Evolutionary conservation across 2,329 filamentous ascomycete genomes (phyloP).

Genomic region (Ceratocystis albifundus): DNA sequence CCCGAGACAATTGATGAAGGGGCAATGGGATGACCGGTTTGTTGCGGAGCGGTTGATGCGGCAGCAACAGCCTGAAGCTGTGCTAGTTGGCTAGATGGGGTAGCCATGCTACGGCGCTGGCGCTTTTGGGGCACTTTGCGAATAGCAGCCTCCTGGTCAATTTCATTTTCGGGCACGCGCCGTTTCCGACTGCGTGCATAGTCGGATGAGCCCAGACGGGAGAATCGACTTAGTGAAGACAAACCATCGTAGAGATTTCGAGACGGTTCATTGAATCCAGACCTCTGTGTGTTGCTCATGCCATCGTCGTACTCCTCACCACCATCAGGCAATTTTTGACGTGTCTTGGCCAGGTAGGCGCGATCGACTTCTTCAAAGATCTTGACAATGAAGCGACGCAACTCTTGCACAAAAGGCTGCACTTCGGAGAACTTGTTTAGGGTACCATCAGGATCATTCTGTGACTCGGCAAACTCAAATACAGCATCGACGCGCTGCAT

Average conservation of each 20-base stretch:
- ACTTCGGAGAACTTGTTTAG: conserved; percentile 21
- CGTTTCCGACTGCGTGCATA: conserved; percentile 21
- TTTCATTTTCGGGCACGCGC: conserved; percentile 15
- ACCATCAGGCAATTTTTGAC: conserved; percentile 22
- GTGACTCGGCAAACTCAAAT: conserved; percentile 16
- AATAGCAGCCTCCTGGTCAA: neutral
- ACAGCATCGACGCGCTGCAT: conserved; percentile 18
- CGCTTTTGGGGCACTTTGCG: conserved; percentile 23
- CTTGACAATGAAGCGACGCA: conserved; percentile 21
- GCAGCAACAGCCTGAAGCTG: conserved; percentile 17
- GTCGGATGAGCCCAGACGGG: conserved; percentile 19
- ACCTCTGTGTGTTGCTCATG: conserved; percentile 7
- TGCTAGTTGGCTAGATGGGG: conserved; percentile 19
- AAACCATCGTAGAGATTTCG: conserved; percentile 22
- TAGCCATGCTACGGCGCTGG: conserved; percentile 21
- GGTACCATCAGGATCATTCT: conserved; percentile 16
- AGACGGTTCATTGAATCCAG: conserved; percentile 19
- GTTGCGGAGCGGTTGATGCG: neutral
- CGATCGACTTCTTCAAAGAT: conserved; percentile 23
- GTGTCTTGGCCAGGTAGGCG: conserved; percentile 22
- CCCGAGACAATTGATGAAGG: neutral
- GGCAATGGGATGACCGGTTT: neutral
- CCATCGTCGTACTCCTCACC: conserved; percentile 16
- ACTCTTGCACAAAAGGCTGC: conserved; percentile 20
- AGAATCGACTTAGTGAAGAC: conserved; percentile 21